Percentiles rank a stretch among this genome's conserved stretches.
Conservation (phyloP, 2,329 filamentous ascomycete genomes). For the Trichoderma atroviride region DNA sequence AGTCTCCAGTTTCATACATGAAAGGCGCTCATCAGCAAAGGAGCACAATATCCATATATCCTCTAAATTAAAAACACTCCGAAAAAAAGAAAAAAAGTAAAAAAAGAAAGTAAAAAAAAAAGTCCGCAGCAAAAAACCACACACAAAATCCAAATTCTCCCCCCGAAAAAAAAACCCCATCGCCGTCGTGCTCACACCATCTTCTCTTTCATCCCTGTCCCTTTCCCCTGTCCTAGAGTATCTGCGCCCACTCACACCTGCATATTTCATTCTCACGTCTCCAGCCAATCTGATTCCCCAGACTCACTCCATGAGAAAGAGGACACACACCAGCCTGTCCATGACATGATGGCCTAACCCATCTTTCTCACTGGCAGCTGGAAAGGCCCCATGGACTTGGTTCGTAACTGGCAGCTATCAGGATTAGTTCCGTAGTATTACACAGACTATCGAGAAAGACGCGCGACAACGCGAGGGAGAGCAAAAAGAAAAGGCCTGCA, state of each 20-base stretch:
- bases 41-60: neutral
- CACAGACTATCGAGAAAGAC: constrained; percentile 23
- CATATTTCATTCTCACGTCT: neutral
- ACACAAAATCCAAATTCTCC: neutral
- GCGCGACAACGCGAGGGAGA: neutral
- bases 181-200: neutral
- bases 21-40: neutral
- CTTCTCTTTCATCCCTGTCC: constrained; percentile 1
- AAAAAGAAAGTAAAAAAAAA: neutral
- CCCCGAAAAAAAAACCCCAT: neutral
- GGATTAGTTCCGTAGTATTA: neutral
- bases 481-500: neutral
- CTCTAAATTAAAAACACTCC: neutral
- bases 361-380: neutral
- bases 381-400: neutral
- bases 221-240: constrained; percentile 10
- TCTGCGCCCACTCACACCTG: constrained; percentile 17
- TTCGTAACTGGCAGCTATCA: constrained; percentile 17
- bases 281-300: neutral
- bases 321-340: neutral
- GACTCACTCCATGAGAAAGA: neutral
- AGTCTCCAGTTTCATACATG: neutral
- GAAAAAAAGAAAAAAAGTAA: neutral
- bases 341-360: constrained; percentile 4
- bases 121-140: neutral